A percentile compares a stretch with the other conserved stretches of the same genome.
Conservation (phyloP, 192 early-diverging fungal species). For the Spinellus fusiger region DNA sequence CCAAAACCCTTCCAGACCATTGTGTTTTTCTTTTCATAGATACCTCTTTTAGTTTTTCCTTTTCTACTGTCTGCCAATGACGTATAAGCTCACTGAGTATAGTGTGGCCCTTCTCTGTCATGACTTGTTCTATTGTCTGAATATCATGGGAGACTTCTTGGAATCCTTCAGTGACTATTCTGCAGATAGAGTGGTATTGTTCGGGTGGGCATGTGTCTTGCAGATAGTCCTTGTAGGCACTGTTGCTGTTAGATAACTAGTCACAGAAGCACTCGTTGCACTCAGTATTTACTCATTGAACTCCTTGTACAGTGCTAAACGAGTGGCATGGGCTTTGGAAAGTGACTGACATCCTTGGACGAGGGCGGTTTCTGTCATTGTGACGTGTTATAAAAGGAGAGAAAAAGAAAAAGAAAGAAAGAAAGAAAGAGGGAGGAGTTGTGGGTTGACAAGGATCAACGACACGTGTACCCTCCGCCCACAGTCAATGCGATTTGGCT, state of each 20-base stretch:
- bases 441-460: neutral
- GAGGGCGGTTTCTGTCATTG: neutral
- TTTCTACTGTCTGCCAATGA: constrained; percentile 23
- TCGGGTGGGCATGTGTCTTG: constrained; percentile 18
- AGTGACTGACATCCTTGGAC: constrained; percentile 11
- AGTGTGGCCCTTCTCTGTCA: neutral
- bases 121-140: constrained; percentile 19
- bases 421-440: neutral
- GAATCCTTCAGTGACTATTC: constrained; percentile 36
- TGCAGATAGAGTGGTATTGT: constrained; percentile 34
- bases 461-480: too few species aligned
- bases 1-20: neutral
- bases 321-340: constrained; percentile 19
- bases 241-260: neutral
- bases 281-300: constrained; percentile 22
- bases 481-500: too few species aligned
- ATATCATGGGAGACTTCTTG: constrained; percentile 32
- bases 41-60: constrained; percentile 23
- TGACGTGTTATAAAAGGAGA: neutral
- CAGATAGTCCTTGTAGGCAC: constrained; percentile 32
- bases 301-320: constrained; percentile 24
- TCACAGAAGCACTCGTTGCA: neutral
- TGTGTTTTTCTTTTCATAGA: neutral
- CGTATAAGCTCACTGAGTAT: constrained; percentile 21
- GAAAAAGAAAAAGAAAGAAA: neutral